phyloP scores from a whole-genome alignment of 768 basidiomycete genomes.

The Leucogyrophana mollusca region DNA sequence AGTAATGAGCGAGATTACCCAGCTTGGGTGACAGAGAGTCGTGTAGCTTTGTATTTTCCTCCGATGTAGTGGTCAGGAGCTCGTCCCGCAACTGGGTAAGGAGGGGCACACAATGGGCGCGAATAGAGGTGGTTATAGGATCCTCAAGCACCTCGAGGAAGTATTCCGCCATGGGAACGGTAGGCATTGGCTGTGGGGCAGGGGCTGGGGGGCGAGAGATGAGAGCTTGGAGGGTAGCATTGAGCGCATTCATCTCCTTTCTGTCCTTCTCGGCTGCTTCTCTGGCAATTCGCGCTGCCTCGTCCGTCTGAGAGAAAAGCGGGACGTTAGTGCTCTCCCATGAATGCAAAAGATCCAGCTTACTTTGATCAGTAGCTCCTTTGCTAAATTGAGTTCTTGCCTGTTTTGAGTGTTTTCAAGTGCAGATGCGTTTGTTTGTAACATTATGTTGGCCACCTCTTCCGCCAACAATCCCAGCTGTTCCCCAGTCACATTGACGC shows the following conservation, averaged over 20 bases:
- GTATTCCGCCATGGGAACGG: slow-evolving; percentile 28
- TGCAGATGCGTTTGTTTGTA: slow-evolving; percentile 23
- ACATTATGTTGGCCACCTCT: slow-evolving; percentile 31
- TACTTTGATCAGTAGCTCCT: too few species aligned
- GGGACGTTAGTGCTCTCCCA: too few species aligned
- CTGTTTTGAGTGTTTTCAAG: too few species aligned
- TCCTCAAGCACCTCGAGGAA: slow-evolving; percentile 24
- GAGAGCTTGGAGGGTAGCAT: slow-evolving; percentile 28
- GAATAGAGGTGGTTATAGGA: slow-evolving; percentile 22
- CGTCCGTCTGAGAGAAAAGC: too few species aligned
- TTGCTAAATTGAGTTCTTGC: too few species aligned
- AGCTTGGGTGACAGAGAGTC: slow-evolving; percentile 26
- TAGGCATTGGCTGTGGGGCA: slow-evolving; percentile 3
- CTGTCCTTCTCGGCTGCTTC: slow-evolving; percentile 9
- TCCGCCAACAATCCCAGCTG: slow-evolving; percentile 31
- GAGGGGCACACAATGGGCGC: slow-evolving; percentile 18
- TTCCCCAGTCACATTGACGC: slow-evolving; percentile 12
- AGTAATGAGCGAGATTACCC: slow-evolving; percentile 25
- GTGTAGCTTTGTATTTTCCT: slow-evolving; percentile 19
- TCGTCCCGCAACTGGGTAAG: slow-evolving; percentile 22
- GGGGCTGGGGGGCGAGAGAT: slow-evolving; percentile 25
- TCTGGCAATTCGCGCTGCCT: slow-evolving; percentile 8
- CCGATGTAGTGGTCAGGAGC: slow-evolving; percentile 19
- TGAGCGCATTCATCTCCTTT: slow-evolving; percentile 28
- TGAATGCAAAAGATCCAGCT: too few species aligned